Conservation (phyloP, 192 early-diverging fungal genomes). For the Dispira parvispora region DNA sequence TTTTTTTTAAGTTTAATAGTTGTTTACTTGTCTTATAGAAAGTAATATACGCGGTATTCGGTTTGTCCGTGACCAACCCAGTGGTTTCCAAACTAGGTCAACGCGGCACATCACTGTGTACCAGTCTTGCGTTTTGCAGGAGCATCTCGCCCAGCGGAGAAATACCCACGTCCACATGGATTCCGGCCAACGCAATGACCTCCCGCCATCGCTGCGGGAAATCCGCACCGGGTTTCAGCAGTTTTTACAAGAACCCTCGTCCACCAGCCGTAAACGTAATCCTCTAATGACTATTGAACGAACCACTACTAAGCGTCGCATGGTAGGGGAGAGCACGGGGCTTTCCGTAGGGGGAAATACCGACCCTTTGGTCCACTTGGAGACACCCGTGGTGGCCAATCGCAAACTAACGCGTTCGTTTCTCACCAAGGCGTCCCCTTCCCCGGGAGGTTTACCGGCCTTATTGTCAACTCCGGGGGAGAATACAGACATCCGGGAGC, state of each 20-base stretch:
- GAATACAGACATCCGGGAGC: neutral
- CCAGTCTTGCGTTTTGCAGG: too few relatives aligned
- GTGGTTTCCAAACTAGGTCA: too few relatives aligned
- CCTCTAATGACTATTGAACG: neutral
- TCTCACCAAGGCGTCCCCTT: neutral
- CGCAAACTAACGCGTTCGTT: neutral
- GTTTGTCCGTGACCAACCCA: too few relatives aligned
- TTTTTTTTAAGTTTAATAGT: too few relatives aligned
- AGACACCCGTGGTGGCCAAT: neutral
- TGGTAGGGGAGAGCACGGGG: neutral
- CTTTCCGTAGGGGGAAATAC: neutral
- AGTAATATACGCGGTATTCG: too few relatives aligned
- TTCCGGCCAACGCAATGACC: neutral
- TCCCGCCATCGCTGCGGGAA: neutral
- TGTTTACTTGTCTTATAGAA: too few relatives aligned
- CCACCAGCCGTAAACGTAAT: neutral
- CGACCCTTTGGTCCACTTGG: neutral
- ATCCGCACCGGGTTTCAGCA: slow-evolving; percentile 1
- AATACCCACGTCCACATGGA: neutral
- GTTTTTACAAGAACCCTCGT: neutral
- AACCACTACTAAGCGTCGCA: neutral
- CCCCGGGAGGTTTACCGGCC: too few relatives aligned
- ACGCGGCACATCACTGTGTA: too few relatives aligned
- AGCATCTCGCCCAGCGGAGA: too few relatives aligned
- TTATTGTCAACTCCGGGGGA: neutral